Conservation (phyloP, 2,329 filamentous ascomycete species). For the Aspergillus alliaceus region DNA sequence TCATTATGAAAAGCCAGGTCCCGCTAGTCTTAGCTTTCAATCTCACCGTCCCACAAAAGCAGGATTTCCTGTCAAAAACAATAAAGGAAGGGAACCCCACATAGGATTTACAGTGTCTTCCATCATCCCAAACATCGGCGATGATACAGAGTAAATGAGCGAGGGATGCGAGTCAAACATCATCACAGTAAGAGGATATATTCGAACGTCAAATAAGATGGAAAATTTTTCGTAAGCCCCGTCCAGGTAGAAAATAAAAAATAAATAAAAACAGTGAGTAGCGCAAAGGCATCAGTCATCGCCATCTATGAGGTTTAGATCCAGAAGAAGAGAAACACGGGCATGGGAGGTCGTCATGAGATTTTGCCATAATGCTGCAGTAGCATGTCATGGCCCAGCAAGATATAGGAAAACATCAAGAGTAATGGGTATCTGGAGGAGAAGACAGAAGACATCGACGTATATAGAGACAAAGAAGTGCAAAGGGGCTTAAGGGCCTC, state of each 20-base stretch:
- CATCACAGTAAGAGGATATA: neutral
- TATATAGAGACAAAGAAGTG: constrained; percentile 24
- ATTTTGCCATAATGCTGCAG: constrained; percentile 19
- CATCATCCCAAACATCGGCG: constrained; percentile 4
- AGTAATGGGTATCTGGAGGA: constrained; percentile 28
- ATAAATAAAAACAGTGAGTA: constrained; percentile 2
- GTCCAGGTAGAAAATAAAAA: neutral
- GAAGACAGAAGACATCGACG: constrained; percentile 30
- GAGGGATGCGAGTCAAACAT: constrained; percentile 11
- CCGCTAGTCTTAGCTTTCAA: neutral
- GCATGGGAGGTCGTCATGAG: constrained; percentile 7
- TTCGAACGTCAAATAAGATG: constrained; percentile 3
- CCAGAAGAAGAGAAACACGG: constrained; percentile 7
- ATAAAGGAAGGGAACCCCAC: neutral
- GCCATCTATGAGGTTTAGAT: constrained; percentile 25
- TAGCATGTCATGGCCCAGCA: constrained; percentile 18
- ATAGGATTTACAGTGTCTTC: constrained; percentile 5
- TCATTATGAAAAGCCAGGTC: constrained; percentile 3
- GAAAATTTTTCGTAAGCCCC: constrained; percentile 3
- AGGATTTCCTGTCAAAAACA: constrained; percentile 2
- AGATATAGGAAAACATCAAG: constrained; percentile 19
- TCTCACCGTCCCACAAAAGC: neutral
- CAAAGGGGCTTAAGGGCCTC: constrained; percentile 28
- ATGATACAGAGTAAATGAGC: constrained; percentile 8
- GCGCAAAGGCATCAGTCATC: constrained; percentile 21